Evolutionary conservation across 2,329 filamentous ascomycete genomes (phyloP).

Genomic region (Colletotrichum cereale): DNA sequence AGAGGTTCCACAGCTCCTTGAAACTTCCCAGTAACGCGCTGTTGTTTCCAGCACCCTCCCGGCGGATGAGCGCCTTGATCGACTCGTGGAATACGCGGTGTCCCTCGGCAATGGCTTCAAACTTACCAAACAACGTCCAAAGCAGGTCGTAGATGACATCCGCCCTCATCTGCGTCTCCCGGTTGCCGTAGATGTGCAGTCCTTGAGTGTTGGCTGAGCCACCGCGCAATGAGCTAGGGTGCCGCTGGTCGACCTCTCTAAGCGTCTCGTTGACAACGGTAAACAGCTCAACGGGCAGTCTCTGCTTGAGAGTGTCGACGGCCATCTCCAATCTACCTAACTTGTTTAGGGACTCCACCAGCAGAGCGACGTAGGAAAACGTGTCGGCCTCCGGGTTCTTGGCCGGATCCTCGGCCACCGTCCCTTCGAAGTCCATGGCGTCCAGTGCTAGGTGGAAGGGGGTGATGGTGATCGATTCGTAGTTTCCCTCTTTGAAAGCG

Average conservation of each 20-base stretch:
- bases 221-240: constrained; percentile 83
- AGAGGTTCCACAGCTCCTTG: constrained; percentile 96
- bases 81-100: constrained; percentile 95
- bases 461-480: constrained; percentile 58
- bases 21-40: constrained; percentile 85
- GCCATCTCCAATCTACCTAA: constrained; percentile 88
- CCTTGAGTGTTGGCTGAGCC: constrained; percentile 65
- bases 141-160: constrained; percentile 92
- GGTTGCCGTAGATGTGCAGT: constrained; percentile 72
- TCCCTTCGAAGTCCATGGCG: constrained; percentile 68
- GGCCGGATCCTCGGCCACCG: constrained; percentile 85
- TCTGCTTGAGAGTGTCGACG: constrained; percentile 90
- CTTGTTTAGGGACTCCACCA: constrained; percentile 91
- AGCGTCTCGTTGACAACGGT: constrained; percentile 95
- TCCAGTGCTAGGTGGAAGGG: constrained; percentile 73
- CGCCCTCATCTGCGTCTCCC: constrained; percentile 81
- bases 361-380: constrained; percentile 89
- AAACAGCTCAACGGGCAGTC: constrained; percentile 93
- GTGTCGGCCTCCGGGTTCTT: constrained; percentile 96
- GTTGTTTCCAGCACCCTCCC: constrained; percentile 78
- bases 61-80: constrained; percentile 84
- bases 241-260: constrained; percentile 90
- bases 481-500: constrained; percentile 61
- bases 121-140: constrained; percentile 94
- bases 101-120: constrained; percentile 95